Evolutionary conservation across 441 rosid genomes (phyloP), one percentile per base, ranked within the genome.

Genomic region (Jatropha multifida): DNA sequence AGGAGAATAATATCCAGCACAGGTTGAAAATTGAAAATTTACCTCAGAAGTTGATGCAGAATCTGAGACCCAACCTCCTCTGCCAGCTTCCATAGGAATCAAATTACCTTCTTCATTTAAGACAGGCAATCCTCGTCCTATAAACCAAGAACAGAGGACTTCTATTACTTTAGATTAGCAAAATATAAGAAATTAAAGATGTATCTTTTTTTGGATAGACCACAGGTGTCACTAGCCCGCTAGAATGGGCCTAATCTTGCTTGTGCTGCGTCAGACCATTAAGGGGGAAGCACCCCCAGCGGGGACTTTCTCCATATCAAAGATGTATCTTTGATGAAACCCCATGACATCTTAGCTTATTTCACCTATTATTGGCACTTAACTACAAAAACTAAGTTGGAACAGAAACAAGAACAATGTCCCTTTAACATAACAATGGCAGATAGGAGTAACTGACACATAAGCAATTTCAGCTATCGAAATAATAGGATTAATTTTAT

Each of bases 101-200:
- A 90, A 72, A 81, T 80, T 88, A 73, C 97, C 97, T 77, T 93
- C 95, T 82, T 95, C 99, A 73, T 93, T 93, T 72, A 95, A 82
- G 70, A 93, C 80, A 65, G 97, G 99, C 81, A 93, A 86, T 65
- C 94, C 92, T 84, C 87, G 84, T 46, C 92, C 99, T 95, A 69
- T 48, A 62, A 41, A 66, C 58, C 56, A 61, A 32, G n/a, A 73
- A 69, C 20, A 46, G 65, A 74, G 23, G 65, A 48, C 65, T 62
- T 58, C 4, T 59, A 55, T 42, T 9, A 61, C 18, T 20, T 38
- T 18, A 32, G 13, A 60, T 42, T 51, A 18, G 12, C 7, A 23
- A 49, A 51, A 58, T 20, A 48, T 55, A 38, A 32, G 32, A 52
- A 42, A 63, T 7, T 40, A n/a, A 18, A 52, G 20, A 72, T 23